Base-by-base conservation (phyloP, 2,329 filamentous ascomycete genomes). In the Arthrobotrys sinensis region DNA sequence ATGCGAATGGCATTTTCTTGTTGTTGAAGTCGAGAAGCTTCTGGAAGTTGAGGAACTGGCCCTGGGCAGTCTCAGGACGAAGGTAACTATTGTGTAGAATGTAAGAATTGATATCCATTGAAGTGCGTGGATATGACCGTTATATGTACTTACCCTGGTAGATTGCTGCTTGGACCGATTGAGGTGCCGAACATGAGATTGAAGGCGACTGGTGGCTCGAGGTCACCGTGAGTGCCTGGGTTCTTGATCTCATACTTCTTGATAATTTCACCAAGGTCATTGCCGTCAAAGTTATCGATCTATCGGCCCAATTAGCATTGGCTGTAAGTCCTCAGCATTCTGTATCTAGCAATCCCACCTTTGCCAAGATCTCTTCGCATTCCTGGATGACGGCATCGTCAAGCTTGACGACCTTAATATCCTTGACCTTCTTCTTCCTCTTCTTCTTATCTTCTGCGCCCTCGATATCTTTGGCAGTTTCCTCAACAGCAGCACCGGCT, bases 151-250 rank as follows among this genome's bases (percentile, higher is more conserved):
- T 28, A 28, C 76, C 93, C 94, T 57, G 92, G 90, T 80, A 92
- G 88, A 83, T 96, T 94, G 85, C 92, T 92, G 86, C 93, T 96
- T 71, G 95, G 94, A 79, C 96, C 96, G 83, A 99, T 98, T 40
- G 92, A 88, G 48, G 95, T 97, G 85, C 95, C 91, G 88, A 98
- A 99, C 96, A 99, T 99, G 83, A 99, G 90, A 86, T 99, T 99
- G 89, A 98, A 97, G 48, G 93, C 88, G 63, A 97, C 91, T 2
- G 96, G 96, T 34, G 92, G 91, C 32, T 90, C 89, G 43, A 96
- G 91, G 82, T 92, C 89, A 79, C 90, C 89, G 81, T 91, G 92
- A 81, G 92, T 97, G 63, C 88, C 88, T 32, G 95, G 94, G 86
- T 97, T 97, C 86, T 90, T 92, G 85, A 99, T 92, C 81, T 97